These are phyloP conservation scores for Scutellaria minor DNA, from an alignment of 257 asterid species.

Conservation along the genomic window DNA sequence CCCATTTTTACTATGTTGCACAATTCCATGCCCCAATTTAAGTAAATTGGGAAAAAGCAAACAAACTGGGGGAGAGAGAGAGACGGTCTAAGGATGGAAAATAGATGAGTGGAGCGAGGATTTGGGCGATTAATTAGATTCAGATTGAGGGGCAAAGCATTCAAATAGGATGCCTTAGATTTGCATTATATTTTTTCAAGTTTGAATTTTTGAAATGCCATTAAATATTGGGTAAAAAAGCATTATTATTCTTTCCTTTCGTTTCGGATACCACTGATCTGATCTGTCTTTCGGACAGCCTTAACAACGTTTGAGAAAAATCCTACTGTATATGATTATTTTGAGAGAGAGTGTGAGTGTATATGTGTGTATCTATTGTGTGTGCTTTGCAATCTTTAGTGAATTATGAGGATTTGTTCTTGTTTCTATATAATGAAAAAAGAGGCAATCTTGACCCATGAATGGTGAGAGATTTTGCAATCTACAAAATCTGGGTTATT, in stretches of 20 bases:
- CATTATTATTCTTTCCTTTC: conserved; percentile 11
- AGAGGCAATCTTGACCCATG: conserved; percentile 41
- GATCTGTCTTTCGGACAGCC: conserved; percentile 60
- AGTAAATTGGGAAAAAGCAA: conserved; percentile 16
- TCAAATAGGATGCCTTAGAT: conserved; percentile 63
- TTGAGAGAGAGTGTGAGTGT: not conserved
- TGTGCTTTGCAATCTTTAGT: conserved; percentile 44
- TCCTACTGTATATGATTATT: conserved; percentile 48
- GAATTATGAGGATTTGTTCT: conserved; percentile 40
- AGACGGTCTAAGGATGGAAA: conserved; percentile 47
- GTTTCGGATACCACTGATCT: conserved; percentile 44
- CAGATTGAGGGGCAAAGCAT: conserved; percentile 44
- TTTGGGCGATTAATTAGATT: conserved; percentile 61
- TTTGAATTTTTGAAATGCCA: conserved; percentile 33
- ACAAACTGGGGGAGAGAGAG: conserved; percentile 33
- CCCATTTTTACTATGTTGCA: conserved; percentile 24
- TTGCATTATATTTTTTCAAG: conserved; percentile 38
- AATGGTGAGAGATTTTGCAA: conserved; percentile 37
- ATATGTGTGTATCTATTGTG: conserved; percentile 1
- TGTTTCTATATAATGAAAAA: conserved; percentile 41
- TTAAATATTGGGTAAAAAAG: too few species aligned
- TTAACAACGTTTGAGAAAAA: conserved; percentile 52
- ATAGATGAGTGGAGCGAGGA: conserved; percentile 54
- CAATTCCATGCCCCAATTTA: conserved; percentile 31
- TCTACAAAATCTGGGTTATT: conserved; percentile 47